Conservation (phyloP, 2,329 filamentous ascomycete species). For the Botrytis tulipae region DNA sequence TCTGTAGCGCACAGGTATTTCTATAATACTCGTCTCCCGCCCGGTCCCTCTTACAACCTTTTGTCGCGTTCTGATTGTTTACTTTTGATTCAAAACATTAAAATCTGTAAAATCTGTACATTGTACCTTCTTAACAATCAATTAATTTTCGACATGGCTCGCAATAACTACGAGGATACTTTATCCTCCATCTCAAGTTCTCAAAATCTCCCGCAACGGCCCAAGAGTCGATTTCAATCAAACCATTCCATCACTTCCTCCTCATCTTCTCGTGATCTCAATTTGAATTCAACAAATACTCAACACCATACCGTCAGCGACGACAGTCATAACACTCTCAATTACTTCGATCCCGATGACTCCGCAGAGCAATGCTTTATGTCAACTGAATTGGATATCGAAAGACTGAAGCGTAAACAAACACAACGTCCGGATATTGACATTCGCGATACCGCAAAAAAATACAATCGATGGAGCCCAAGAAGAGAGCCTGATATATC, state of each 20-base stretch:
- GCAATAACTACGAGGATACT: slow-evolving; percentile 5
- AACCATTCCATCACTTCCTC: not conserved
- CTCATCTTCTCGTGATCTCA: slow-evolving; percentile 2
- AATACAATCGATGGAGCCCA: slow-evolving; percentile 36
- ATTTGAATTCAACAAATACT: slow-evolving; percentile 14
- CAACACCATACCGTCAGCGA: slow-evolving; percentile 15
- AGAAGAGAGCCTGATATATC: slow-evolving; percentile 41
- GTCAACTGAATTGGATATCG: slow-evolving; percentile 16
- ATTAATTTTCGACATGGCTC: slow-evolving; percentile 6
- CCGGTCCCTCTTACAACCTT: not conserved
- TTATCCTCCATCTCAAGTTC: slow-evolving; percentile 13
- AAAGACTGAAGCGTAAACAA: slow-evolving; percentile 12
- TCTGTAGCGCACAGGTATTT: not conserved
- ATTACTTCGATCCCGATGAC: slow-evolving; percentile 10
- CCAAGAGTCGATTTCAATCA: slow-evolving; percentile 14
- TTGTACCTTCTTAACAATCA: slow-evolving; percentile 3
- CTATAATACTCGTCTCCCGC: slow-evolving; percentile 12
- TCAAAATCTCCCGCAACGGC: slow-evolving; percentile 3
- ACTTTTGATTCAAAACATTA: not conserved
- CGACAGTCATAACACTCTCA: not conserved
- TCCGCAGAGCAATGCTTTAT: slow-evolving; percentile 12
- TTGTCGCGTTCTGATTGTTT: slow-evolving; percentile 7
- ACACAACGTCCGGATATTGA: slow-evolving; percentile 30
- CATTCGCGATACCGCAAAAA: slow-evolving; percentile 39
- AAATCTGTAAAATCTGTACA: not conserved